Evolutionary conservation across 306 rosid species (phyloP), one percentile per base, ranked within the genome.

Genomic region (Castanea mollissima): DNA sequence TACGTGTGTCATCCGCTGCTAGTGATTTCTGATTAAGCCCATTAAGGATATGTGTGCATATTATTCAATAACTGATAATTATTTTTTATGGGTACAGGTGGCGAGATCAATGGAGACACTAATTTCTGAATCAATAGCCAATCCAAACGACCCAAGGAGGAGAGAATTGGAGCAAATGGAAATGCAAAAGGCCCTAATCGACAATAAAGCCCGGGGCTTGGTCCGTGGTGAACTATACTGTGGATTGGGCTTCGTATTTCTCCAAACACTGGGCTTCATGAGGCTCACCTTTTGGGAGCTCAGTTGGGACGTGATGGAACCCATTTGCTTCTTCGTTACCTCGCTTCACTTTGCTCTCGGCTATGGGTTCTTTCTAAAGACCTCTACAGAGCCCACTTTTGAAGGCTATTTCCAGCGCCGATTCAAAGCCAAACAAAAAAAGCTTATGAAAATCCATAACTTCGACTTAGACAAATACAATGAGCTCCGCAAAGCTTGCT

Each of bases 281-380:
- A 88, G 98, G 85, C 92, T 95, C 6, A 95, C 98, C 0, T 95
- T 95, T 52, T 95, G 98, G 97, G 99, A 95, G 78, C 82, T 95
- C 9, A 91, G 88, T 4, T 95, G 99, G 98, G 99, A 95, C 77
- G 98, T 95, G 20, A 95, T 95, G 99, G 99, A 95, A 57, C 99
- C 99, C 76, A 90, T 93, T 34, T 95, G 99, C 78, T 95, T 95
- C 85, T 95, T 95, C 23, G 80, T 83, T 2, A 76, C 94, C 0
- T 90, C 97, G 2, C 19, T 91, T 1, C 79, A 90, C 60, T 89
- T 89, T 46, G 87, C 68, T 20, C 41, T 95, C 1, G 92, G 90
- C 0, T 95, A 91, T 25, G 78, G 74, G 35, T 95, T 91, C 81
- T 95, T 95, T 60, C 79, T 93, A 0, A 70, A 81, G 35, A 95